Conservation (phyloP, 495 filamentous ascomycete genomes). For the Entonaema liquescens region DNA sequence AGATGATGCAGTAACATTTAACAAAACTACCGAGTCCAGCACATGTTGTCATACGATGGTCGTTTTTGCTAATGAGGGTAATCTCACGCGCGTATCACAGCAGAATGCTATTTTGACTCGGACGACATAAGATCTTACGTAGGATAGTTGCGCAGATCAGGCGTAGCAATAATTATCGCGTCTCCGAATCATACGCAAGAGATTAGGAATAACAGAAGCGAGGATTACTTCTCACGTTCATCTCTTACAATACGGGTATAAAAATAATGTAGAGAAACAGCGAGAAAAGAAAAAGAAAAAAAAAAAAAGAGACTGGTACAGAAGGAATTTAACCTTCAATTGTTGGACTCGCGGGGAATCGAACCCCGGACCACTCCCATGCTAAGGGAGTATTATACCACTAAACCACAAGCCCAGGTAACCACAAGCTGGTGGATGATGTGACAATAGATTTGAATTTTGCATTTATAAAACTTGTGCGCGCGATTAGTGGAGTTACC, state of each 20-base stretch:
- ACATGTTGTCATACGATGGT: not conserved
- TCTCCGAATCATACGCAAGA: not conserved
- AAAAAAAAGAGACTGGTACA: slow-evolving; percentile 22
- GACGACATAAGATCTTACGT: not conserved
- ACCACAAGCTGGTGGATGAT: not conserved
- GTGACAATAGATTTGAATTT: not conserved
- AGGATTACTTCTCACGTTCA: not conserved
- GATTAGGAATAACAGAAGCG: not conserved
- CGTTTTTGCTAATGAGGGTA: not conserved
- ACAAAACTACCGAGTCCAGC: not conserved
- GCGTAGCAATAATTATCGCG: not conserved
- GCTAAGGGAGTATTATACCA: slow-evolving; percentile 45
- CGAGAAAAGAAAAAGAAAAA: not conserved
- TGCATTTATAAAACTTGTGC: not conserved
- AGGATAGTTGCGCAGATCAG: not conserved
- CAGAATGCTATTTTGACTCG: slow-evolving; percentile 1
- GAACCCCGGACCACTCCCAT: slow-evolving; percentile 66
- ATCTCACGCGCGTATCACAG: not conserved
- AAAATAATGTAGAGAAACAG: no score
- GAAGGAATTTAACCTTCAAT: slow-evolving; percentile 37
- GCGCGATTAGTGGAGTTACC: not conserved
- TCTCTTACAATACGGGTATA: not conserved
- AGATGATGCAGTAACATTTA: not conserved
- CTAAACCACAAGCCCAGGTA: slow-evolving; percentile 42
- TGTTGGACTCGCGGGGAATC: slow-evolving; percentile 61